Conservation (phyloP, 352 stramenopile species). For the Pythium myriotylum region DNA sequence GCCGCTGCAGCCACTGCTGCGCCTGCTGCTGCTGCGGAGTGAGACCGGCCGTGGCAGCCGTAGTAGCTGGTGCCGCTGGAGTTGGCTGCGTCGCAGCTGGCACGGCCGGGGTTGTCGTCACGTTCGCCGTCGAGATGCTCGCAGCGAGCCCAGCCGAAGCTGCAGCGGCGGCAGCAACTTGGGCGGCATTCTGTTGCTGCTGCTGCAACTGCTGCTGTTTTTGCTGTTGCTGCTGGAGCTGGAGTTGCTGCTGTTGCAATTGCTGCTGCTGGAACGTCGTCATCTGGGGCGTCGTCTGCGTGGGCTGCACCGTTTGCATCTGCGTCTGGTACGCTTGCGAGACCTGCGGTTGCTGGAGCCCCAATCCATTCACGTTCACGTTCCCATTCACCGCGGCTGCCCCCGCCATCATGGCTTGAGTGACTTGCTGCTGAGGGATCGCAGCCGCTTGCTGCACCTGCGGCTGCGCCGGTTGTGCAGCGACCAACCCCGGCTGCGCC, state of each 20-base stretch:
- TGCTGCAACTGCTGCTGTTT: conserved; percentile 8
- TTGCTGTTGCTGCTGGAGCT: conserved; percentile 6
- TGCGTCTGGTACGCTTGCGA: not conserved
- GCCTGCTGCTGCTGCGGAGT: conserved; percentile 49
- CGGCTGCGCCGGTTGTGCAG: conserved; percentile 13
- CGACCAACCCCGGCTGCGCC: conserved; percentile 15
- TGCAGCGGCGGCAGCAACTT: not conserved
- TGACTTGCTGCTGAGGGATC: conserved; percentile 1
- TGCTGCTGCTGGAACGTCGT: conserved; percentile 16
- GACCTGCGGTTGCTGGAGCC: not conserved
- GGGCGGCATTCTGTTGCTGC: conserved; percentile 6
- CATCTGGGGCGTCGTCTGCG: conserved; percentile 1
- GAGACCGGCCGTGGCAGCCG: conserved; percentile 18
- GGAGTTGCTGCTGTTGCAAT: conserved; percentile 5
- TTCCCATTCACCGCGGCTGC: conserved; percentile 21
- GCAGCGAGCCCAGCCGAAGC: not conserved
- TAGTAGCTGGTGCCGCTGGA: conserved; percentile 16
- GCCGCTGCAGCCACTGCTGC: conserved; percentile 80
- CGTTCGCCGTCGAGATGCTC: not conserved
- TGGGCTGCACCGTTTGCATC: conserved; percentile 2
- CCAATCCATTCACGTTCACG: conserved; percentile 22
- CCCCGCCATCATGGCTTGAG: conserved; percentile 14
- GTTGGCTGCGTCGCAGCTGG: conserved; percentile 16
- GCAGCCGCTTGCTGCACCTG: not conserved
- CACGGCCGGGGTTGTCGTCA: conserved; percentile 11